Evolutionary conservation across 176 grass and related monocot genomes (phyloP), one percentile per base, ranked within the genome.

Genomic region (Triticum urartu): DNA sequence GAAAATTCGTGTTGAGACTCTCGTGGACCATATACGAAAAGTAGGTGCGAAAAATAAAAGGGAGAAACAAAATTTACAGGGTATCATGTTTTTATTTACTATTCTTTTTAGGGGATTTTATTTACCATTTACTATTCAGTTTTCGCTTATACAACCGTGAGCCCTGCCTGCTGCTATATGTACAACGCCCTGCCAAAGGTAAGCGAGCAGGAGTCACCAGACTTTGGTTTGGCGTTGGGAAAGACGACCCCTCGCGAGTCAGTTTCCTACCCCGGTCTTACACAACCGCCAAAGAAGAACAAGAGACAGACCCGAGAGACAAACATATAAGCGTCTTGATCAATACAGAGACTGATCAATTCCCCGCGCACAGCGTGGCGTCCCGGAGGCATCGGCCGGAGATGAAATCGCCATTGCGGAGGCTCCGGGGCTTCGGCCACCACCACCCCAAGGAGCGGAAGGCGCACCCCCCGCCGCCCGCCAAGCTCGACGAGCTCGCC

Each of bases 341-440:
- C 76, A 60, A 72, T 33, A 70, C 4, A 72, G 11, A 18, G 70
- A 47, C 48, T 13, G 47, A 61, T 33, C 3, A 14, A 18, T 59
- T 59, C 56, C 38, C 38, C 26, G 22, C 12, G 9, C 33, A 67
- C 30, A 30, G 38, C 12, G 45, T 72, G 17, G 28, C 33, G 90
- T 65, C 66, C n/a, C 63, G 26, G 74, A 48, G 20, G 10, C 18
- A 39, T 22, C 74, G 78, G 39, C 17, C 64, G 79, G 84, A 81
- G 83, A 97, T 97, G 95, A 97, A 97, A 75, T 93, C 95, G 38
- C 91, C 95, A 67, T 85, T 97, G 92, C 86, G 83, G 81, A 93
- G 83, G 87, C 75, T 94, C 63, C 81, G 86, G 75, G 92, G 75
- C 33, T 92, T 95, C 61, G 91, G 87, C 43, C 63, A 92, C 43